Evolutionary conservation across 2,329 filamentous ascomycete species (phyloP).

Genomic region (Didymella exigua): DNA sequence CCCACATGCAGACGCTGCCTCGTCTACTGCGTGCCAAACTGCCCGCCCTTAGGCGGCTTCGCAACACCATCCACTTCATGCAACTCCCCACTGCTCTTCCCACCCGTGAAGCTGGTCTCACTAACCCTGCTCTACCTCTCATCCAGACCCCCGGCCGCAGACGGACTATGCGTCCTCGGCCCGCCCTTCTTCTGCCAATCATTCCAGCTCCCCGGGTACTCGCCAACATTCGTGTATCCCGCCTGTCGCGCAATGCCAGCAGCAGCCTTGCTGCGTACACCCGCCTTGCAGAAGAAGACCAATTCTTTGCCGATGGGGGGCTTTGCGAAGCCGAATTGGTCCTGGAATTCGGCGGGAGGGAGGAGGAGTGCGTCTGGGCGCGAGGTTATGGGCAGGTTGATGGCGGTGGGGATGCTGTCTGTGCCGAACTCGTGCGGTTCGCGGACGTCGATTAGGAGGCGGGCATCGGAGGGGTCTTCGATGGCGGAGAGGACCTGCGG

Average conservation of each 20-base stretch:
- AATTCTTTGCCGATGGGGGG: slow-evolving; percentile 33
- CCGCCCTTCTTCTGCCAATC: slow-evolving; percentile 83
- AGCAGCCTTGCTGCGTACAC: slow-evolving; percentile 79
- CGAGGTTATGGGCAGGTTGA: slow-evolving; percentile 81
- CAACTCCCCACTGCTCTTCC: slow-evolving; percentile 25
- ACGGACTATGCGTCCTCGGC: slow-evolving; percentile 40
- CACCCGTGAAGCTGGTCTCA: slow-evolving; percentile 20
- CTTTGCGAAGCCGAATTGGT: slow-evolving; percentile 72
- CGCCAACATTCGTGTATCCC: slow-evolving; percentile 74
- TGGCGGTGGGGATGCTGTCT: slow-evolving; percentile 75
- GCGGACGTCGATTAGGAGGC: slow-evolving; percentile 65
- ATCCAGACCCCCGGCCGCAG: slow-evolving; percentile 23
- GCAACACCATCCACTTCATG: slow-evolving; percentile 17
- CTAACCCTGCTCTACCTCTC: slow-evolving; percentile 23
- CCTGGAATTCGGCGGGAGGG: slow-evolving; percentile 76
- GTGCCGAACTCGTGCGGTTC: slow-evolving; percentile 70
- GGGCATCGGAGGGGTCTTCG: slow-evolving; percentile 32
- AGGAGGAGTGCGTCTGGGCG: slow-evolving; percentile 82
- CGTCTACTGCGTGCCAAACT: slow-evolving; percentile 15
- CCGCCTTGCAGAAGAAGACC: slow-evolving; percentile 91
- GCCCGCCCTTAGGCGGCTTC: slow-evolving; percentile 15
- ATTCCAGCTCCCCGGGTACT: slow-evolving; percentile 77
- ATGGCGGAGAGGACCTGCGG: slow-evolving; percentile 44
- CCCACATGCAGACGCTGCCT: background rate
- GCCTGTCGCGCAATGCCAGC: slow-evolving; percentile 76